A percentile compares a stretch with the other conserved stretches of the same genome.
Conservation (phyloP, 306 rosid genomes). For the Bauhinia variegata region DNA sequence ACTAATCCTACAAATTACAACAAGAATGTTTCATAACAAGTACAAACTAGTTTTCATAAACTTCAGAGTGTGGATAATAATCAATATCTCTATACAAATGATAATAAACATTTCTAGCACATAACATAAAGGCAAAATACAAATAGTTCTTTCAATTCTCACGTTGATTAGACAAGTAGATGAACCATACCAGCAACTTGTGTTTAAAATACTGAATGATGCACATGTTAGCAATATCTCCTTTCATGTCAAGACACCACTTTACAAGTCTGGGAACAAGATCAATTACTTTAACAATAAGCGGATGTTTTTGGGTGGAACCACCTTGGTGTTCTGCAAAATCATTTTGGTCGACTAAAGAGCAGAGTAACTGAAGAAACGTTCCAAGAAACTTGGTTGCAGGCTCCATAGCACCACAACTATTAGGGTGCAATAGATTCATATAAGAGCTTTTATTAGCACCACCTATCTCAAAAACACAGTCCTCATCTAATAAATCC, state of each 20-base stretch:
- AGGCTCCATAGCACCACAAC: slow-evolving; percentile 36
- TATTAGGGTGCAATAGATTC: slow-evolving; percentile 27
- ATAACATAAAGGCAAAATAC: slow-evolving; percentile 17
- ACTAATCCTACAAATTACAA: neutral
- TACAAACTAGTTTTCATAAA: slow-evolving; percentile 19
- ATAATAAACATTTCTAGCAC: slow-evolving; percentile 1
- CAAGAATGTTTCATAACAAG: slow-evolving; percentile 11
- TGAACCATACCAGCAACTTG: slow-evolving; percentile 77
- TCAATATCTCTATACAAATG: slow-evolving; percentile 22
- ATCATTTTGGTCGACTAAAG: slow-evolving; percentile 64
- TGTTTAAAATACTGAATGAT: slow-evolving; percentile 72
- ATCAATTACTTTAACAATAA: slow-evolving; percentile 43
- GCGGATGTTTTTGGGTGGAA: slow-evolving; percentile 46
- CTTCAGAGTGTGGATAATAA: slow-evolving; percentile 20
- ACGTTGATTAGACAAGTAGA: slow-evolving; percentile 30
- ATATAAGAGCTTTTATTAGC: slow-evolving; percentile 29
- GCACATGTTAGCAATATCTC: slow-evolving; percentile 37
- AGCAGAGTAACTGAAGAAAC: slow-evolving; percentile 76
- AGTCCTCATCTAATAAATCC: slow-evolving; percentile 53
- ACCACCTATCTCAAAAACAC: slow-evolving; percentile 31
- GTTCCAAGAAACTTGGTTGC: slow-evolving; percentile 63
- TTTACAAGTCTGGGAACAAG: slow-evolving; percentile 67
- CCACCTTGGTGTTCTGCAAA: slow-evolving; percentile 49
- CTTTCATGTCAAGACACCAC: slow-evolving; percentile 62
- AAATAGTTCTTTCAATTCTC: slow-evolving; percentile 10